phyloP scores from a whole-genome alignment of 2,329 filamentous ascomycete species.

The Arachnopeziza araneosa region DNA sequence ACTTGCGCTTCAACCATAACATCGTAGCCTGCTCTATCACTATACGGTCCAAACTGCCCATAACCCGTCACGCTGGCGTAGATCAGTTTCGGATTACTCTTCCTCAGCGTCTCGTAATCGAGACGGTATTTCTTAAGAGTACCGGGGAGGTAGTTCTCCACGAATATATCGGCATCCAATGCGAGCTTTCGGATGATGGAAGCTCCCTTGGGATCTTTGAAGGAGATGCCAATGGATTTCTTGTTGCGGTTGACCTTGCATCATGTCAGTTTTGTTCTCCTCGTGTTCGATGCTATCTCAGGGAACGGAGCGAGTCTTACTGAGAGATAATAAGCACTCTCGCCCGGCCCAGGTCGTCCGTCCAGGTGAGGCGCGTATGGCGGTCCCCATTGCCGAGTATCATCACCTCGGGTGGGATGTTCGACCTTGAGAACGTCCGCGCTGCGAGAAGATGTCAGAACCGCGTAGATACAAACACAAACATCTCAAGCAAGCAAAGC shows the following conservation, averaged over 20 bases:
- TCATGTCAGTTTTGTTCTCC: neutral
- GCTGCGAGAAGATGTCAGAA: conserved; percentile 38
- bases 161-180: conserved; percentile 81
- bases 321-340: conserved; percentile 90
- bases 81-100: conserved; percentile 80
- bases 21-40: conserved; percentile 80
- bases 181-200: conserved; percentile 82
- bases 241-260: conserved; percentile 63
- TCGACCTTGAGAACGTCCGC: conserved; percentile 98
- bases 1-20: conserved; percentile 87
- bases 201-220: conserved; percentile 77
- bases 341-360: conserved; percentile 65
- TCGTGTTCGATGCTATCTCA: neutral
- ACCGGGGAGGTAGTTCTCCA: conserved; percentile 94
- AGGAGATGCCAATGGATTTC: conserved; percentile 86
- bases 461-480: conserved; percentile 18
- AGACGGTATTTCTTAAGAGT: conserved; percentile 84
- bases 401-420: conserved; percentile 84
- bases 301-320: conserved; percentile 44
- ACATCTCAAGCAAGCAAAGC: conserved; percentile 6
- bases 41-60: conserved; percentile 87
- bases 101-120: conserved; percentile 75
- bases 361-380: conserved; percentile 78
- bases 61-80: conserved; percentile 98
- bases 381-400: conserved; percentile 93